Evolutionary conservation across 1,284 basidiomycete genomes (phyloP).

Genomic region (Ceraceosorus guamensis): DNA sequence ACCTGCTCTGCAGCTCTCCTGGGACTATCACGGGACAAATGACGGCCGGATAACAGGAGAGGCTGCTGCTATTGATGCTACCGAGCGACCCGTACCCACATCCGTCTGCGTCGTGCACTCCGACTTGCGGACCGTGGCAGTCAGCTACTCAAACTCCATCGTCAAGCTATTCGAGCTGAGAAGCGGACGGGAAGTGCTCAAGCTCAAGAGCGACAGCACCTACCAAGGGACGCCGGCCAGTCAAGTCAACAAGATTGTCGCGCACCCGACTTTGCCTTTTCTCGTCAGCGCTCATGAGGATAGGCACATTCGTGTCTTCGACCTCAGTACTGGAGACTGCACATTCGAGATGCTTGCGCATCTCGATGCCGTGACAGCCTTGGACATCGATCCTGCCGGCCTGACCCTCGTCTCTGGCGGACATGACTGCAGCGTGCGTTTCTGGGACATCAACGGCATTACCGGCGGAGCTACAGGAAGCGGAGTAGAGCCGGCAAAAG

Average conservation of each 20-base stretch:
- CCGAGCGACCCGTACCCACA: slow-evolving; percentile 58
- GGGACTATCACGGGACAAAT: slow-evolving; percentile 61
- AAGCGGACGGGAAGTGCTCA: slow-evolving; percentile 68
- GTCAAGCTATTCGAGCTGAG: slow-evolving; percentile 87
- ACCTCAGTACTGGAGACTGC: slow-evolving; percentile 71
- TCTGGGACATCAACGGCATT: slow-evolving; percentile 65
- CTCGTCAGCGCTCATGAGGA: slow-evolving; percentile 89
- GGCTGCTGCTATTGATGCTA: slow-evolving; percentile 52
- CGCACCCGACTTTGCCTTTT: slow-evolving; percentile 81
- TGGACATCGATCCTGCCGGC: slow-evolving; percentile 79
- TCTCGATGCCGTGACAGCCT: slow-evolving; percentile 77
- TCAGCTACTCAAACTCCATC: slow-evolving; percentile 80
- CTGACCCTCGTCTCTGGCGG: slow-evolving; percentile 81
- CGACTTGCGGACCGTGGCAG: slow-evolving; percentile 52
- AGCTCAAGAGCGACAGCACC: slow-evolving; percentile 62
- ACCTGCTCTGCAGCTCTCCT: slow-evolving; percentile 54
- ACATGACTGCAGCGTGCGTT: slow-evolving; percentile 85
- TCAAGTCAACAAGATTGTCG: slow-evolving; percentile 81
- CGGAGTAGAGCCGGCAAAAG: neutral
- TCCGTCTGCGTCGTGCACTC: slow-evolving; percentile 67
- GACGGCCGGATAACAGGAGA: too few species aligned
- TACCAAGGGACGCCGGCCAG: slow-evolving; percentile 58
- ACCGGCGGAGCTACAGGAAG: neutral
- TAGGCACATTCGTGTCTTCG: slow-evolving; percentile 82
- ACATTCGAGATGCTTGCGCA: slow-evolving; percentile 85